Conservation (phyloP, 345 rosid species). For the Euphorbia tirucalli region DNA sequence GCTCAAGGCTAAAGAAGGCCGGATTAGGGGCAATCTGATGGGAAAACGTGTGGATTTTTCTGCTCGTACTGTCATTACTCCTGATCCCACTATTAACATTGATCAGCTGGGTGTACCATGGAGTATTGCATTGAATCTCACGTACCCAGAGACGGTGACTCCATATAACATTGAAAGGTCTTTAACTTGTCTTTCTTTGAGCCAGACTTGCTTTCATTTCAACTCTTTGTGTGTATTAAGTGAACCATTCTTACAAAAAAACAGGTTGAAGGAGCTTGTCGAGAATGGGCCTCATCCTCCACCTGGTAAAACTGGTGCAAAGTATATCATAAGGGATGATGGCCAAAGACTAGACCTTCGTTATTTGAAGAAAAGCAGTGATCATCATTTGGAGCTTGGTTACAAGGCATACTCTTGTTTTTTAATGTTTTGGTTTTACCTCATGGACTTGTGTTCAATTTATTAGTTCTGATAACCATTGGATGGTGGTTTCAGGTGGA, state of each 20-base stretch:
- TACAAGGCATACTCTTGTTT: conserved; percentile 53
- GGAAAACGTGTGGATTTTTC: conserved; percentile 99
- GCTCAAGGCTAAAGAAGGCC: conserved; percentile 96
- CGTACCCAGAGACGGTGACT: conserved; percentile 94
- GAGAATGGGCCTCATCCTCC: conserved; percentile 99
- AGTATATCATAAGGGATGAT: conserved; percentile 94
- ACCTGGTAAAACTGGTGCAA: conserved; percentile 95
- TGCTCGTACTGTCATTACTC: conserved; percentile 96
- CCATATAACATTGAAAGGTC: conserved; percentile 96
- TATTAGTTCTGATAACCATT: neutral
- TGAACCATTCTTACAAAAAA: conserved; percentile 3
- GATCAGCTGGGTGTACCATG: conserved; percentile 96
- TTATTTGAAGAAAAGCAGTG: conserved; percentile 95
- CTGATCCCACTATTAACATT: conserved; percentile 94
- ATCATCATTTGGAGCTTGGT: conserved; percentile 97
- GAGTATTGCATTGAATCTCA: conserved; percentile 94
- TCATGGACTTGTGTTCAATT: neutral
- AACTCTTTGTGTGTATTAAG: conserved; percentile 4
- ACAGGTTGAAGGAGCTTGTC: conserved; percentile 90
- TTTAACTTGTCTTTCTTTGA: conserved; percentile 1
- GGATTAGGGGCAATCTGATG: conserved; percentile 95
- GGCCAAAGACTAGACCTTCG: conserved; percentile 99
- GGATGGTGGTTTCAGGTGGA: conserved; percentile 65
- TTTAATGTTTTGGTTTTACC: neutral
- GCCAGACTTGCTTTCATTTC: neutral